Evolutionary conservation across 257 asterid genomes (phyloP).

Genomic region (Handroanthus guayacan): DNA sequence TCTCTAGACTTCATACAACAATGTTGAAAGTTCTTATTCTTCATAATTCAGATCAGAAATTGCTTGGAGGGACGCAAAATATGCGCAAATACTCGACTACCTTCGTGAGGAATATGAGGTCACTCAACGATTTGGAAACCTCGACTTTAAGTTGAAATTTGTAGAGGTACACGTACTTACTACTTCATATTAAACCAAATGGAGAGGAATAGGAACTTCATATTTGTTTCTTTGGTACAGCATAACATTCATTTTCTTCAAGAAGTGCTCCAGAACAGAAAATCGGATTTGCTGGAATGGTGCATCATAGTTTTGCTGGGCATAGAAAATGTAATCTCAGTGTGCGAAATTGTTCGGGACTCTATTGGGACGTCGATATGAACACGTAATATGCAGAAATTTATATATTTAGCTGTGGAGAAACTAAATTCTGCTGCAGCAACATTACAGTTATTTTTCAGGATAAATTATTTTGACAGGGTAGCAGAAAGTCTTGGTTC

Average conservation of each 20-base stretch:
- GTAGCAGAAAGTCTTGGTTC: no score
- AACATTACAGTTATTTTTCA: background rate
- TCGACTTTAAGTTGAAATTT: slow-evolving; percentile 87
- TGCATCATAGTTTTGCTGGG: slow-evolving; percentile 81
- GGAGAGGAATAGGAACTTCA: background rate
- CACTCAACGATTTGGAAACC: slow-evolving; percentile 92
- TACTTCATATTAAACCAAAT: background rate
- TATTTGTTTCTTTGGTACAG: slow-evolving; percentile 55
- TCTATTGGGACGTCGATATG: slow-evolving; percentile 49
- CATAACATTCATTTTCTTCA: slow-evolving; percentile 98
- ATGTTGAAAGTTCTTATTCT: slow-evolving; percentile 12
- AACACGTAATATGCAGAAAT: slow-evolving; percentile 20
- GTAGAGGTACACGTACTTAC: slow-evolving; percentile 68
- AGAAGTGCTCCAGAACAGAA: slow-evolving; percentile 94
- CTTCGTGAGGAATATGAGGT: slow-evolving; percentile 97
- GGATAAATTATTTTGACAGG: no score
- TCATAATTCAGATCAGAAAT: slow-evolving; percentile 80
- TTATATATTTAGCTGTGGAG: slow-evolving; percentile 17
- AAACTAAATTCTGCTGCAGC: slow-evolving; percentile 15
- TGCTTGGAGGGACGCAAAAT: slow-evolving; percentile 98
- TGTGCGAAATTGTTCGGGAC: slow-evolving; percentile 71
- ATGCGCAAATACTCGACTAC: slow-evolving; percentile 89
- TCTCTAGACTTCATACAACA: background rate
- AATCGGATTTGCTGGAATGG: slow-evolving; percentile 94
- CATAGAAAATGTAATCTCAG: slow-evolving; percentile 68